Base-by-base conservation (phyloP, 495 filamentous ascomycete species). In the Staphylotrichum longicolle region DNA sequence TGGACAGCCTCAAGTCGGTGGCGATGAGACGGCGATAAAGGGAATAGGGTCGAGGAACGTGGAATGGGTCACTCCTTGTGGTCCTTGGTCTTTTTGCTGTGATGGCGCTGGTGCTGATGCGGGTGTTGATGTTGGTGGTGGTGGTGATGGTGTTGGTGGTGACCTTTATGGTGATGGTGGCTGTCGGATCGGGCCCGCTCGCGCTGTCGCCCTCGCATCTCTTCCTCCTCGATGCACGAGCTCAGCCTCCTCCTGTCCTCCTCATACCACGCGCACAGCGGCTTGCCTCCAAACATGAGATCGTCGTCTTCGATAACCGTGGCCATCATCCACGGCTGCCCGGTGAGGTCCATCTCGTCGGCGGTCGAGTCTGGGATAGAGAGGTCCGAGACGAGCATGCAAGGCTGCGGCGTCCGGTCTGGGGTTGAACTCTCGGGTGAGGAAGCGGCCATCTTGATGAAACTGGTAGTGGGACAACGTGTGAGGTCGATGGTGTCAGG, bases 241-340 rank as follows among this genome's bases (percentile, higher is more conserved):
- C 72, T 73, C 27, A 74, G 54, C 53, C 72, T 64, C 48, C 71
- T 72, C 10, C 77, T 67, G 50, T 82, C 81, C 66, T 83, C 81
- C 67, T 84, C 82, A 64, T 83, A 82, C 74, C 80, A 81, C 9
- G 78, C 66, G 68, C 80, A 81, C 44, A 84, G 57, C 32, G 80
- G 76, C 72, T 84, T 83, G 47, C 82, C 82, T 45, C 80, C 80
- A 56, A 83, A 84, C 74, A 75, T 84, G 35, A 84, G 68, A 63
- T 84, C 82, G 33, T 79, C 77, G 63, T 84, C 82, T 34, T 84
- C 80, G 66, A 84, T 84, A 51, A 76, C 75, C 48, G 78, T 82
- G 7, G 80, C 75, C 15, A 78, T 67, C 73, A 78, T 75, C 82
- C 82, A 84, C 12, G 76, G 59, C 11, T 73, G 65, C 49, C 49